phyloP scores from a whole-genome alignment of 139 green algal genomes.

The Zygnema cylindricum region DNA sequence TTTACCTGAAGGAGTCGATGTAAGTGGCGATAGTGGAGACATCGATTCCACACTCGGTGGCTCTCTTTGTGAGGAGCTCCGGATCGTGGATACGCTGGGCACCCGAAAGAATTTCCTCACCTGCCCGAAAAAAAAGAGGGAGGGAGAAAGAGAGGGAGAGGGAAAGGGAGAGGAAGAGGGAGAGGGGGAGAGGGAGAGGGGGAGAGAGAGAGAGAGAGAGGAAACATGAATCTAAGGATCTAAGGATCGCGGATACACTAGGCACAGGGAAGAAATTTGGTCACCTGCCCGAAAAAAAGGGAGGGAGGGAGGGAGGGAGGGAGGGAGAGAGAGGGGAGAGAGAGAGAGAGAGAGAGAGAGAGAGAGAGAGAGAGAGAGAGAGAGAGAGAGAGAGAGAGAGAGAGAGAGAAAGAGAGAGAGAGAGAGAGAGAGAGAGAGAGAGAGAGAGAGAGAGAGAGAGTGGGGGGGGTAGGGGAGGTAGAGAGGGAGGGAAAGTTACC shows the following conservation, averaged over 20 bases:
- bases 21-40: slow-evolving; percentile 88
- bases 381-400: background rate
- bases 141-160: background rate
- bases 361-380: background rate
- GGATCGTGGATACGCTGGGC: slow-evolving; percentile 94
- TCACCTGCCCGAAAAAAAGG: too few relatives aligned
- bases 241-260: background rate
- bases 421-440: background rate
- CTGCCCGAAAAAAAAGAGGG: slow-evolving; percentile 22
- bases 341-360: background rate
- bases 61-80: slow-evolving; percentile 76
- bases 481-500: slow-evolving; percentile 60
- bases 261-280: background rate
- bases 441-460: background rate
- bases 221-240: background rate
- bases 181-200: background rate
- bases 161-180: background rate
- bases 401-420: background rate
- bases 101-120: slow-evolving; percentile 96
- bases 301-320: background rate
- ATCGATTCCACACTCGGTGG: slow-evolving; percentile 63
- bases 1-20: slow-evolving; percentile 90
- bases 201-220: background rate
- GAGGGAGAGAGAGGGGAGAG: background rate
- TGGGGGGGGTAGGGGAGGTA: background rate